These are phyloP conservation scores for Schizothecium vesticola DNA, from an alignment of 495 filamentous ascomycete species.

Conservation along the genomic window DNA sequence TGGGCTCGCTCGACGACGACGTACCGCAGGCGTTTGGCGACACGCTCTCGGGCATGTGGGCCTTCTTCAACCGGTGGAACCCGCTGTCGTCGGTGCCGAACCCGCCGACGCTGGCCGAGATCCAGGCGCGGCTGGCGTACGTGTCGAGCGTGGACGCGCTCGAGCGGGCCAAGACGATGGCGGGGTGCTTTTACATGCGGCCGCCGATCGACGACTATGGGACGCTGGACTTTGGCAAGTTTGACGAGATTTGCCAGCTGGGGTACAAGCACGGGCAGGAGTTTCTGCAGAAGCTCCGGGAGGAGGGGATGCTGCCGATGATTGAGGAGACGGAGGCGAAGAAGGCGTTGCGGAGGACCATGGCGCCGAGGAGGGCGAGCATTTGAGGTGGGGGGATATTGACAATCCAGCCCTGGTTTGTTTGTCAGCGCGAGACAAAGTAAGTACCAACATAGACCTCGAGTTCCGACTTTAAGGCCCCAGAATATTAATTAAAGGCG, in stretches of 20 bases:
- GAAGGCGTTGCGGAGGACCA: conserved; percentile 81
- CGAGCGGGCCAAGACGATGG: conserved; percentile 81
- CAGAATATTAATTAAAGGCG: too few relatives aligned
- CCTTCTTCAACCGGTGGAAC: conserved; percentile 92
- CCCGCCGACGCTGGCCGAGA: conserved; percentile 90
- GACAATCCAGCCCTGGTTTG: too few relatives aligned
- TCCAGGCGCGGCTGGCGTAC: conserved; percentile 91
- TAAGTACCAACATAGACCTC: too few relatives aligned
- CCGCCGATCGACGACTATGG: conserved; percentile 91
- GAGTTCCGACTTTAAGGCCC: too few relatives aligned
- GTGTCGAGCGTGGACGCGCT: conserved; percentile 89
- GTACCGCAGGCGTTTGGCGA: conserved; percentile 89
- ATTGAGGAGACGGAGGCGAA: conserved; percentile 76
- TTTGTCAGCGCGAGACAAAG: too few relatives aligned
- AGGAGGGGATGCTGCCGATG: conserved; percentile 66
- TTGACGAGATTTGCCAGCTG: conserved; percentile 90
- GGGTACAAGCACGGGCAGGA: conserved; percentile 81
- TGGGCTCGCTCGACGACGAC: conserved; percentile 84
- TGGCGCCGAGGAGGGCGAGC: conserved; percentile 89
- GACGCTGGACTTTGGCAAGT: conserved; percentile 92
- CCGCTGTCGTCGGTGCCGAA: conserved; percentile 82
- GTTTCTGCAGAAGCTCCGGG: conserved; percentile 66
- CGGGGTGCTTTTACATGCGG: conserved; percentile 90
- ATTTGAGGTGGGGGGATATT: conserved; percentile 52
- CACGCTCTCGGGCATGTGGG: conserved; percentile 92